Base-by-base conservation (phyloP, 495 filamentous ascomycete genomes). In the Penicillium maclennaniae region DNA sequence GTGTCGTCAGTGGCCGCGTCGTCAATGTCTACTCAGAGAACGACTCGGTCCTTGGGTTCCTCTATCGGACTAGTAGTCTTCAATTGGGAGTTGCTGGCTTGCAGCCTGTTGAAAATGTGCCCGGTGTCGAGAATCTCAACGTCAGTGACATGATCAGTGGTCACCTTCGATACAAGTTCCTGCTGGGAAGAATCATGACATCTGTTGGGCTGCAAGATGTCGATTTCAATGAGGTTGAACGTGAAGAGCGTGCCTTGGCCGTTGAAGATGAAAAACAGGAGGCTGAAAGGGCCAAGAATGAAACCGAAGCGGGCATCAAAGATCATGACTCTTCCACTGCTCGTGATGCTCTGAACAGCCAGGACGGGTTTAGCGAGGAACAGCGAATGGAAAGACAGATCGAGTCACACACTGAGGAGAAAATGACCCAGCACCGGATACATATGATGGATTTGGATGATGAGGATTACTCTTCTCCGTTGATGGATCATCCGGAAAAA, bases 21-120 rank as follows among this genome's bases (percentile, higher is more conserved):
- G 81, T 89, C 51, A 93, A 92, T 52, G 87, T 88, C 4, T 92
- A 80, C 63, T 89, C 85, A 15, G 76, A 83, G 17, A 88, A 92
- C 52, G 89, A 93, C 62, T 85, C 85, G 41, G 77, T 92, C 36
- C 79, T 92, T 6, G 87, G 79, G 1, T 87, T 92, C 58, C 70
- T 92, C 15, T 92, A 93, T 61, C 83, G 89, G 7, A 84, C 86
- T 6, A 86, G 83, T 47, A 88, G 84, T 54, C 72, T 91, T 26
- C 87, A 92, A 59, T 76, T 85, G 26, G 89, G 89, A 1, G 79
- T 95, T 34, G 88, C 89, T 0, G 89, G 89, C 0, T 69, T 95
- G 20, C 83, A 91, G 62, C 66, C 76, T 15, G 80, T 92, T 27
- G 69, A 82, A 45, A 76, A 71, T 4, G 78, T 91, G 19, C 76